Evolutionary conservation across 306 rosid species (phyloP).

Genomic region (Datisca glomerata): DNA sequence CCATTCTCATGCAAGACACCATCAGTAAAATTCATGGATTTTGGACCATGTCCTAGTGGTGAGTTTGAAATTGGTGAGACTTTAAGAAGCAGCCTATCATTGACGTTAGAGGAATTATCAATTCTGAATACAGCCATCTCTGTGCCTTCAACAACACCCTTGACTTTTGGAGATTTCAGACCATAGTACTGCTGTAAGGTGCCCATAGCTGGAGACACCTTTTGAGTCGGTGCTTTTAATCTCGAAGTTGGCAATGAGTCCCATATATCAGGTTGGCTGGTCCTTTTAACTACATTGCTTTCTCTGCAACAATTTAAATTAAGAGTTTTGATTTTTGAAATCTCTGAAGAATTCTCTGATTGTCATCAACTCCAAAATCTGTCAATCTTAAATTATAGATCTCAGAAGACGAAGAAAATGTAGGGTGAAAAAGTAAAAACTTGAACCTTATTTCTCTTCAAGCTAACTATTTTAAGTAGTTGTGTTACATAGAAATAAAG

Average conservation of each 20-base stretch:
- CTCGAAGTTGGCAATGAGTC: conserved; percentile 34
- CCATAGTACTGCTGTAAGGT: conserved; percentile 62
- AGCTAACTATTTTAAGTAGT: too few relatives aligned
- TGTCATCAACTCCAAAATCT: too few relatives aligned
- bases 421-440: too few relatives aligned
- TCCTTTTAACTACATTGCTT: too few relatives aligned
- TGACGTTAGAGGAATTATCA: conserved; percentile 26
- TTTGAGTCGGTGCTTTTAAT: conserved; percentile 32
- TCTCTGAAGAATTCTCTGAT: too few relatives aligned
- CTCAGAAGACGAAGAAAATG: too few relatives aligned
- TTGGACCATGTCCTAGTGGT: conserved; percentile 18
- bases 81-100: conserved; percentile 32
- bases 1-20: conserved; percentile 38
- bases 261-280: conserved; percentile 32
- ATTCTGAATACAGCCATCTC: conserved; percentile 52
- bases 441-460: too few relatives aligned
- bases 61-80: conserved; percentile 26
- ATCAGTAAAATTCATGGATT: conserved; percentile 25
- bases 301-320: too few relatives aligned
- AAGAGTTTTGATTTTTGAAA: too few relatives aligned
- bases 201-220: conserved; percentile 49
- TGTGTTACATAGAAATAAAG: too few relatives aligned
- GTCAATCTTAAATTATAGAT: too few relatives aligned
- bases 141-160: conserved; percentile 24
- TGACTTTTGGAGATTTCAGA: conserved; percentile 24